Percentiles rank a stretch among this genome's conserved stretches.
Evolutionary conservation across 208 protist species (phyloP).

Genomic region (Trypanosoma lewisi): DNA sequence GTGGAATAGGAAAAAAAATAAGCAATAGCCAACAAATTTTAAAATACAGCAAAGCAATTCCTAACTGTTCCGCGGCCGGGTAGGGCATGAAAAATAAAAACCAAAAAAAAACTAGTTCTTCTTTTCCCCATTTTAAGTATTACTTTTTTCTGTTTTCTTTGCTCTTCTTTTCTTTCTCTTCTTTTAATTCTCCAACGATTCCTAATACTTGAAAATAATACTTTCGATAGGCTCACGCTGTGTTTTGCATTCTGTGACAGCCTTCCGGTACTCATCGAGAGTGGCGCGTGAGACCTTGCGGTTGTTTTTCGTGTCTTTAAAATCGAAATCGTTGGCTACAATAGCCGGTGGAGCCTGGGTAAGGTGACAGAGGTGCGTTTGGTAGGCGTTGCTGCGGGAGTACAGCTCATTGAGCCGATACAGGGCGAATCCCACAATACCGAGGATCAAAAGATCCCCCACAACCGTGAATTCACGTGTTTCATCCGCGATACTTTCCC

Average conservation of each 20-base stretch:
- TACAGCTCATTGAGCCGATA: conserved; percentile 71
- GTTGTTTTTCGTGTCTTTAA: conserved; percentile 60
- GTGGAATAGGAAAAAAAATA: too few relatives aligned
- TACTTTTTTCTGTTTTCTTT: too few relatives aligned
- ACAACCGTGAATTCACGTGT: conserved; percentile 69
- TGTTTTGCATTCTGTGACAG: conserved; percentile 53
- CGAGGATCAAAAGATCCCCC: conserved; percentile 67
- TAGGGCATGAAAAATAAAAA: too few relatives aligned
- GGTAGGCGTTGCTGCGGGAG: conserved; percentile 63
- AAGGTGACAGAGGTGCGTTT: conserved; percentile 70
- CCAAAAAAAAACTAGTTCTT: too few relatives aligned
- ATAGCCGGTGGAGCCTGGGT: conserved; percentile 78
- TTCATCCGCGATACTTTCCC: conserved; percentile 77
- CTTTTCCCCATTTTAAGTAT: too few relatives aligned
- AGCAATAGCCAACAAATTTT: too few relatives aligned
- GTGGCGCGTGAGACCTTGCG: conserved; percentile 55
- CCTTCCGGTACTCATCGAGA: conserved; percentile 74
- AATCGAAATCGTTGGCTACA: conserved; percentile 88
- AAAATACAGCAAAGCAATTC: too few relatives aligned
- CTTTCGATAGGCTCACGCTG: conserved; percentile 50
- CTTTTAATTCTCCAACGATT: background rate
- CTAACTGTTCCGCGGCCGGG: too few relatives aligned
- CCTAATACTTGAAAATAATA: conserved; percentile 86
- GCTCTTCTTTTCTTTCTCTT: too few relatives aligned
- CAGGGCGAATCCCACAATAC: conserved; percentile 51